Conservation (phyloP, 345 rosid genomes). For the Eucalyptus erythrocorys region DNA sequence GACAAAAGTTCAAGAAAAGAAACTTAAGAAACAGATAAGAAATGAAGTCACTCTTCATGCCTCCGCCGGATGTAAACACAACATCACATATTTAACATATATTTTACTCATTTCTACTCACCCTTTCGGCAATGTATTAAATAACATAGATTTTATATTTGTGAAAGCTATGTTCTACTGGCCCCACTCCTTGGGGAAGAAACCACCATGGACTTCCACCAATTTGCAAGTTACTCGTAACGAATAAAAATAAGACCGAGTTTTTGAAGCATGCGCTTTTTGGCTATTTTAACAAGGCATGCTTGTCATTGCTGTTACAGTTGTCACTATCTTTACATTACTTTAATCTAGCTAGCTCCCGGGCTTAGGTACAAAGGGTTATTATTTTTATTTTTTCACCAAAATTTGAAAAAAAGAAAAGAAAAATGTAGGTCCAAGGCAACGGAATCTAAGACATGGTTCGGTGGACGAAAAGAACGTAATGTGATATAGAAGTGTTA, state of each 20-base stretch:
- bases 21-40: background rate
- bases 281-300: background rate
- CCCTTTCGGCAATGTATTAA: background rate
- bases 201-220: constrained; percentile 24
- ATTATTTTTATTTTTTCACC: background rate
- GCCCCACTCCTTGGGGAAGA: background rate
- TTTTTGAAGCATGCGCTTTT: constrained; percentile 3
- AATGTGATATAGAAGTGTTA: background rate
- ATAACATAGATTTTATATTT: background rate
- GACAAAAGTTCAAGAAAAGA: background rate
- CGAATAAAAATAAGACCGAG: background rate
- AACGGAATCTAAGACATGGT: constrained; percentile 3
- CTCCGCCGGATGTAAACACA: background rate
- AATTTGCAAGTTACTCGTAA: background rate
- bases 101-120: background rate
- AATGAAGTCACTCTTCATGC: background rate
- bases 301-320: background rate
- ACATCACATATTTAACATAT: background rate
- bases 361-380: background rate
- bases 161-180: constrained; percentile 24
- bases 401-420: background rate
- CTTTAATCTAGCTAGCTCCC: background rate
- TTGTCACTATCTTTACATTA: constrained; percentile 2
- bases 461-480: constrained; percentile 1
- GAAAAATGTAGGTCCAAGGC: background rate